phyloP scores from a whole-genome alignment of 306 rosid species.

The Luffa acutangula region DNA sequence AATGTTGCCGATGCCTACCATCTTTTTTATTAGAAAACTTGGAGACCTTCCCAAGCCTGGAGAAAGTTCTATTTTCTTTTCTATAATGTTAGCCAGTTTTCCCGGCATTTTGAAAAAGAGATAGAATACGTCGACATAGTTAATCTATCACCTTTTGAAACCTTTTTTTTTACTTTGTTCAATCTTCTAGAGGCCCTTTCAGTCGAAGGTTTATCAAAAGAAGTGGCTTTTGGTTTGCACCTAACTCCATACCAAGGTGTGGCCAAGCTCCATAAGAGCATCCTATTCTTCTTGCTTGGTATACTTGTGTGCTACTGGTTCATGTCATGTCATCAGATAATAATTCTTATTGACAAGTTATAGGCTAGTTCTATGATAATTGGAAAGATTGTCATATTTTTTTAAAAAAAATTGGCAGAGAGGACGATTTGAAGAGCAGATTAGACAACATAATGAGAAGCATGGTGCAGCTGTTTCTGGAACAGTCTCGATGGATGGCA shows the following conservation, averaged over 20 bases:
- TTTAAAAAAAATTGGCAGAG: constrained; percentile 34
- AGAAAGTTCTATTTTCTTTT: background rate
- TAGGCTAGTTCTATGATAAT: background rate
- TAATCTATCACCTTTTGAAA: background rate
- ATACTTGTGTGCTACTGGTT: background rate
- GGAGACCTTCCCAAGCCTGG: background rate
- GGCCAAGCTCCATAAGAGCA: background rate
- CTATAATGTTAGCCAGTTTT: background rate
- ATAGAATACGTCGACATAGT: background rate
- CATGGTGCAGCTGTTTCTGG: constrained; percentile 31
- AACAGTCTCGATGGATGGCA: constrained; percentile 21
- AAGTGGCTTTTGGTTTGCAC: background rate
- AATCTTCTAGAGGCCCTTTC: background rate
- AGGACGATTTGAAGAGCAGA: constrained; percentile 81
- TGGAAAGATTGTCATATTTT: background rate
- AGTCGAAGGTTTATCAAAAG: background rate
- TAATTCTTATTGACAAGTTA: background rate
- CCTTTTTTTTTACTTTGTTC: background rate
- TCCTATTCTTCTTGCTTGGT: background rate
- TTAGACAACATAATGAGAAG: constrained; percentile 76
- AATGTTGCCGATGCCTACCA: too few relatives aligned
- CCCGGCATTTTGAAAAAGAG: background rate
- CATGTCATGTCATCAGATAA: background rate
- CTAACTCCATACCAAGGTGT: background rate
- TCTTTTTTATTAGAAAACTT: background rate